Percentiles rank a stretch among this genome's conserved stretches.
Conservation (phyloP, 192 early-diverging fungal genomes). For the Entomortierella lignicola region DNA sequence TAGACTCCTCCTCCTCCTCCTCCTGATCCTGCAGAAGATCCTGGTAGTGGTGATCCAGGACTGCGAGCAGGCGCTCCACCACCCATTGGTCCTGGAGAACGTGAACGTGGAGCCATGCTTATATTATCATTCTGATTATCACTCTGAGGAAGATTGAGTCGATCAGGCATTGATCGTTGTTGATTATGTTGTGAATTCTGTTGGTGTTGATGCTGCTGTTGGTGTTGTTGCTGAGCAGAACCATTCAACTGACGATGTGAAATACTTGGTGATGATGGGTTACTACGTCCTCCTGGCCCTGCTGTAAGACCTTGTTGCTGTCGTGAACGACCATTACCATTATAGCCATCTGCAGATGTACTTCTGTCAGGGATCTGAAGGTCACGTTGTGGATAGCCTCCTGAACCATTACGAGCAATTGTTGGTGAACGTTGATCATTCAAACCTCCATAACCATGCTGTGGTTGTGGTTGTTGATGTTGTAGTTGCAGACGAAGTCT, state of each 20-base stretch:
- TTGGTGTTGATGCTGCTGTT: slow-evolving; percentile 17
- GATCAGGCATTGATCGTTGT: slow-evolving; percentile 19
- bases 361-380: slow-evolving; percentile 33
- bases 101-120: slow-evolving; percentile 10
- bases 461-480: slow-evolving; percentile 18
- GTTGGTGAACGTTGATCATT: slow-evolving; percentile 23
- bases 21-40: slow-evolving; percentile 1
- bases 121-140: slow-evolving; percentile 15
- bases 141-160: slow-evolving; percentile 12
- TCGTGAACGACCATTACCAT: slow-evolving; percentile 14
- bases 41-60: slow-evolving; percentile 28
- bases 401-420: slow-evolving; percentile 7
- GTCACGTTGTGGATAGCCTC: not conserved
- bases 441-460: not conserved
- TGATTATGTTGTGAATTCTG: slow-evolving; percentile 15
- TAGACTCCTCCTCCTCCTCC: slow-evolving; percentile 31
- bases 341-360: slow-evolving; percentile 25
- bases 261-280: slow-evolving; percentile 36
- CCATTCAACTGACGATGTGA: slow-evolving; percentile 7
- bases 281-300: slow-evolving; percentile 10
- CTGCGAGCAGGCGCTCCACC: slow-evolving; percentile 1
- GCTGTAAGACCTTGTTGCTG: slow-evolving; percentile 12
- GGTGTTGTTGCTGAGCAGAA: slow-evolving; percentile 1
- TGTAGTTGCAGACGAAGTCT: slow-evolving; percentile 37
- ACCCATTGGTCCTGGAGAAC: slow-evolving; percentile 14